Evolutionary conservation across 192 early-diverging fungal genomes (phyloP), one percentile per base, ranked within the genome.

Genomic region (Gorgonomyces haynaldii): DNA sequence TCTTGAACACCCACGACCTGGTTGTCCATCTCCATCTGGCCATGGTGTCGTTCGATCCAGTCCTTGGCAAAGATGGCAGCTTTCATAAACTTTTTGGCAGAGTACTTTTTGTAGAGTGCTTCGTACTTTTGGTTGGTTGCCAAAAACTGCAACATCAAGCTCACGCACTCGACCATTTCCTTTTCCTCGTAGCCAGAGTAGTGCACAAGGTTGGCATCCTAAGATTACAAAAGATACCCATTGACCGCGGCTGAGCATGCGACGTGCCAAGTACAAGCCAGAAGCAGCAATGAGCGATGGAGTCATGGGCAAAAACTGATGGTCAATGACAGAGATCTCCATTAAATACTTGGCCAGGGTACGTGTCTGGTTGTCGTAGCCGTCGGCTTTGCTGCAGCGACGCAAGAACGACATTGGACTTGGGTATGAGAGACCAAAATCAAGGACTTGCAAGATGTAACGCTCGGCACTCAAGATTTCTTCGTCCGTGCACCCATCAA

Each of bases 341-440:
- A 96, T 85, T 35, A 96, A 70, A 51, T 91, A 98, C 65, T 98
- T 96, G 20, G 88, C 92, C 13, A 96, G 57, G 0, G 86, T 90
- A 36, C 95, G 81, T 10, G 88, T 85, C 62, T 91, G 84, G 44
- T 85, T 75, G 55, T 95, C 82, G 64, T 91, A 93, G 49, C 81
- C 57, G 51, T 94, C 91, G 20, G 84, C 85, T 66, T 90, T 94
- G 38, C 79, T 84, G 47, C 76, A 76, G 9, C 93, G 81, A 19
- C 93, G 78, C 46, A 96, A 60, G 60, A 98, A 98, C 43, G 82
- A 86, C 70, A 96, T 69, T n/a, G 90, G 86, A 47, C 73, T 85
- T 0, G 96, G 89, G 45, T 88, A 92, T 30, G 81, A 81, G 34
- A 98, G 56, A 46, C 84, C 70, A 60, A 91, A 98, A 41, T 84